These are phyloP conservation scores for Eutypella sp. DNA, from an alignment of 2,329 filamentous ascomycete species.

Conservation along the genomic window DNA sequence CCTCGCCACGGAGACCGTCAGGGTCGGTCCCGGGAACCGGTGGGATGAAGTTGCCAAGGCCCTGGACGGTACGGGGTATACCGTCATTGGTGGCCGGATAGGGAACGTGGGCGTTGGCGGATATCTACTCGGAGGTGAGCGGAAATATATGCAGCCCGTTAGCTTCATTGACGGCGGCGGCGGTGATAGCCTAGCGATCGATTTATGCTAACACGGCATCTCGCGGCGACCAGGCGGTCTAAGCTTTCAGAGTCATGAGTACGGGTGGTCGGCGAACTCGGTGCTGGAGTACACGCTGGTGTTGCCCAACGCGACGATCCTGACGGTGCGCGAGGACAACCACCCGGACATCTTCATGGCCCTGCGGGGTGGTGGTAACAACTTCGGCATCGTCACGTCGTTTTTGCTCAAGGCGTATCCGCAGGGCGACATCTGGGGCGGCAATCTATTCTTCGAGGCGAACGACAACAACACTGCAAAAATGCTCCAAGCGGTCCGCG, in stretches of 20 bases:
- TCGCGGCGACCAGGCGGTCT: conserved; percentile 39
- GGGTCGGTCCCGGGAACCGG: conserved; percentile 40
- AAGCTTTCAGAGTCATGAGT: conserved; percentile 46
- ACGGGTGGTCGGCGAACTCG: conserved; percentile 47
- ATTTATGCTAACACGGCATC: neutral
- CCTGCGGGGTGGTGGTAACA: conserved; percentile 52
- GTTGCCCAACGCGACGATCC: conserved; percentile 42
- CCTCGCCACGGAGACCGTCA: conserved; percentile 30
- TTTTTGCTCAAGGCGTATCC: conserved; percentile 39
- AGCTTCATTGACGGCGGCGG: too few species aligned
- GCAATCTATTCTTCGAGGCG: conserved; percentile 34
- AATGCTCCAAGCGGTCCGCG: conserved; percentile 43
- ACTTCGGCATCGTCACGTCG: conserved; percentile 47
- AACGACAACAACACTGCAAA: conserved; percentile 23
- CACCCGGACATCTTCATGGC: conserved; percentile 48
- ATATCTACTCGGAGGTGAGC: conserved; percentile 49
- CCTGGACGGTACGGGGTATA: conserved; percentile 37
- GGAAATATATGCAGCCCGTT: neutral
- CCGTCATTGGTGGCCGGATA: conserved; percentile 39
- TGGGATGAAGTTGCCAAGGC: conserved; percentile 36
- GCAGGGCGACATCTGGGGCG: conserved; percentile 38
- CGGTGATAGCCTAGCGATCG: too few species aligned
- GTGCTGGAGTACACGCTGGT: conserved; percentile 48
- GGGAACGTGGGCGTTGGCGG: conserved; percentile 45
- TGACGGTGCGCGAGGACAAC: conserved; percentile 36